Conservation (phyloP, 1,284 basidiomycete species). For the Psilocybe mexicana region DNA sequence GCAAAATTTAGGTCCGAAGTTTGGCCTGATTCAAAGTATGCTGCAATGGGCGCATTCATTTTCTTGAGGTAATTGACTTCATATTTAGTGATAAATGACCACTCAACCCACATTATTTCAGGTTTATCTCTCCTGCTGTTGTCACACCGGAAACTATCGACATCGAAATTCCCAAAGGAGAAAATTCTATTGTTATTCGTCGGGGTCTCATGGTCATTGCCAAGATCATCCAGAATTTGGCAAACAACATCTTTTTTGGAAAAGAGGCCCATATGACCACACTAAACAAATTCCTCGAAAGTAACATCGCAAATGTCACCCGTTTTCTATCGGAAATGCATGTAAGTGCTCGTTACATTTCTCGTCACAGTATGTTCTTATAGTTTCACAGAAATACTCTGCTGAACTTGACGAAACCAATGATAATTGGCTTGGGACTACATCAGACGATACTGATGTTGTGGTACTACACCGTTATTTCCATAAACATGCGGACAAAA, state of each 20-base stretch:
- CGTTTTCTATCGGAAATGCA: conserved; percentile 82
- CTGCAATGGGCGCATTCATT: conserved; percentile 89
- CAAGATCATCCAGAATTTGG: conserved; percentile 90
- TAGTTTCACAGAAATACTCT: conserved; percentile 51
- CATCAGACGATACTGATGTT: conserved; percentile 79
- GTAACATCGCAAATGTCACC: conserved; percentile 80
- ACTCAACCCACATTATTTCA: conserved; percentile 25
- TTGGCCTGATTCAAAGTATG: conserved; percentile 85
- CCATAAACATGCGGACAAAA: conserved; percentile 80
- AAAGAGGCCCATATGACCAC: conserved; percentile 85
- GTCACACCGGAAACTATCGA: conserved; percentile 86
- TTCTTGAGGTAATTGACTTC: conserved; percentile 67
- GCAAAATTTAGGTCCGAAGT: conserved; percentile 48
- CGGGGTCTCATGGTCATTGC: conserved; percentile 84
- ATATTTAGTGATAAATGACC: not conserved
- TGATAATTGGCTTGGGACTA: conserved; percentile 72
- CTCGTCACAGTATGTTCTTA: not conserved
- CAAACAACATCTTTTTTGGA: conserved; percentile 91
- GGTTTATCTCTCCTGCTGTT: conserved; percentile 84
- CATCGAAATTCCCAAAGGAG: conserved; percentile 72
- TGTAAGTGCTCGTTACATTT: conserved; percentile 41
- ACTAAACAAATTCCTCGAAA: conserved; percentile 77
- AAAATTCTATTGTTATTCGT: conserved; percentile 49
- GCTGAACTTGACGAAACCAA: conserved; percentile 54
- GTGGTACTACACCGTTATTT: conserved; percentile 84